phyloP scores from a whole-genome alignment of 179 eudicot genomes.

The Carnegiea gigantea region DNA sequence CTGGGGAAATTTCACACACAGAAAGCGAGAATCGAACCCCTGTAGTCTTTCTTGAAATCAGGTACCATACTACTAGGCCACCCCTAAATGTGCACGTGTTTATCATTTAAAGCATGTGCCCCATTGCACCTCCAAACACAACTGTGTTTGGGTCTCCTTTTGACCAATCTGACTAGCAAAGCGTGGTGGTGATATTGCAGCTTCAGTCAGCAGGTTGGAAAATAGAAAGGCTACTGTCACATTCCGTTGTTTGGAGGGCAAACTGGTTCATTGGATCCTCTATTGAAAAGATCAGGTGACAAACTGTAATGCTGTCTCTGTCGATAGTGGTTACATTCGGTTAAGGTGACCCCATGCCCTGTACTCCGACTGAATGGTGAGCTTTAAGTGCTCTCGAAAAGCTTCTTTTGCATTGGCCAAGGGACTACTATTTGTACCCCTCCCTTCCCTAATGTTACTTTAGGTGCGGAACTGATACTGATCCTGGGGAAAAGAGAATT shows the following conservation, averaged over 20 bases:
- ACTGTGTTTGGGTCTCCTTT: neutral
- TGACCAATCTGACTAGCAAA: neutral
- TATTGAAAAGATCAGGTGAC: conserved; percentile 44
- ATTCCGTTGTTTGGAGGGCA: conserved; percentile 88
- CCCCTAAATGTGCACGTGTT: too few relatives aligned
- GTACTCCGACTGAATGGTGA: neutral
- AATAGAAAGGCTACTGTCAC: conserved; percentile 70
- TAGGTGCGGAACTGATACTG: too few relatives aligned
- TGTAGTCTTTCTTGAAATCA: too few relatives aligned
- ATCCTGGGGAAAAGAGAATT: too few relatives aligned
- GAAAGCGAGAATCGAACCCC: too few relatives aligned
- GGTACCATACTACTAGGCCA: too few relatives aligned
- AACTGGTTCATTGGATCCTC: conserved; percentile 47
- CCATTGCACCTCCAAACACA: neutral
- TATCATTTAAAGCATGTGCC: neutral
- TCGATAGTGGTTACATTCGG: neutral
- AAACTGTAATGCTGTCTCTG: neutral
- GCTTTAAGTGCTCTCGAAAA: too few relatives aligned
- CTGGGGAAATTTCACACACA: too few relatives aligned
- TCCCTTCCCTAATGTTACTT: too few relatives aligned
- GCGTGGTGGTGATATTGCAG: conserved; percentile 37
- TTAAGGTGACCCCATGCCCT: neutral
- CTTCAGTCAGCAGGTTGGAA: conserved; percentile 76
- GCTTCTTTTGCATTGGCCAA: too few relatives aligned
- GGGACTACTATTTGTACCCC: too few relatives aligned